These are phyloP conservation scores for Kwoniella dejecticola DNA, from an alignment of 768 basidiomycete species.

Conservation along the genomic window DNA sequence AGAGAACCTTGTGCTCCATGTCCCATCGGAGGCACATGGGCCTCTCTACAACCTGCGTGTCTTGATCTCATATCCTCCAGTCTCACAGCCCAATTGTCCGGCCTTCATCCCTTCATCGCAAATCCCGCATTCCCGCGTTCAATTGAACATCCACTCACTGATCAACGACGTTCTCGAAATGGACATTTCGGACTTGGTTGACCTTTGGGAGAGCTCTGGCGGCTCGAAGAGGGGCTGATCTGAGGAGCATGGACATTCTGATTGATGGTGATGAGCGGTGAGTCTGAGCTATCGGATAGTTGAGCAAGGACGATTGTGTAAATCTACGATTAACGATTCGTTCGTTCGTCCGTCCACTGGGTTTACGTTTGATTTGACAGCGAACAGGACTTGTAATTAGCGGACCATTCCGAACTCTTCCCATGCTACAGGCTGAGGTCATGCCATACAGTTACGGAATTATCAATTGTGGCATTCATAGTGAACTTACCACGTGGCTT, in stretches of 20 bases:
- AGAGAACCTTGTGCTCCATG: too few species aligned
- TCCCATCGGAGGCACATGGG: too few species aligned
- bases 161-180: conserved; percentile 53
- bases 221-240: conserved; percentile 39
- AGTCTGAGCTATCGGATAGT: too few species aligned
- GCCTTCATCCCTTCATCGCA: not conserved
- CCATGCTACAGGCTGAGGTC: not conserved
- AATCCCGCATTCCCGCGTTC: not conserved
- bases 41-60: too few species aligned
- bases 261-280: conserved; percentile 4
- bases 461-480: not conserved
- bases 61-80: too few species aligned
- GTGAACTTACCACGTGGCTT: not conserved
- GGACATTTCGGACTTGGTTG: conserved; percentile 41
- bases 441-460: not conserved
- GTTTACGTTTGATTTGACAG: not conserved
- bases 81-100: too few species aligned
- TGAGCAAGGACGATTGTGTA: not conserved
- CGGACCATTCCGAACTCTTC: conserved; percentile 6
- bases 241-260: conserved; percentile 47
- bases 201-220: conserved; percentile 26
- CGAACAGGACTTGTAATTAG: not conserved
- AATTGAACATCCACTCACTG: conserved; percentile 39
- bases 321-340: not conserved
- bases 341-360: not conserved